These are phyloP conservation scores for Leishmania gerbilli DNA, from an alignment of 208 protist species.

Conservation along the genomic window DNA sequence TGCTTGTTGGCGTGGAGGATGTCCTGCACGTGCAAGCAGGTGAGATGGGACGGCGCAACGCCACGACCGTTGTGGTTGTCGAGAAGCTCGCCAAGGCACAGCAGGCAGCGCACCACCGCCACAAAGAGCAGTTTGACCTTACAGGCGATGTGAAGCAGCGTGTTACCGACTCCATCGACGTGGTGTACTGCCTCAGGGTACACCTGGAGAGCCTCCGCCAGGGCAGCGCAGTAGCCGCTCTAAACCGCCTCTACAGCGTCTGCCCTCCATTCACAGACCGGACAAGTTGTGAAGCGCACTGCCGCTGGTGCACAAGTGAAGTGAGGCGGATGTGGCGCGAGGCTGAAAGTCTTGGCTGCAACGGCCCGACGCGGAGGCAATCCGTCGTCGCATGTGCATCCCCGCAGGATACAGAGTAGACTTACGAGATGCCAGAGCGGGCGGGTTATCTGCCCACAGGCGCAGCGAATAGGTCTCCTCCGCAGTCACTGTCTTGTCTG, in stretches of 20 bases:
- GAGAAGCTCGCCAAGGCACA: conserved; percentile 4
- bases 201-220: not conserved
- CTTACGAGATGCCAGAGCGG: not conserved
- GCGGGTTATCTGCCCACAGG: not conserved
- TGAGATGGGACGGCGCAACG: conserved; percentile 34
- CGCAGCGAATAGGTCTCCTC: conserved; percentile 9
- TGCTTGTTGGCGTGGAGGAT: conserved; percentile 12
- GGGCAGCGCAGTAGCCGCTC: not conserved
- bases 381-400: not conserved
- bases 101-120: conserved; percentile 22
- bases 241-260: not conserved
- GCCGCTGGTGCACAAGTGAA: not conserved
- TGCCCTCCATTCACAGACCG: not conserved
- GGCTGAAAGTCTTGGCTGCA: not conserved
- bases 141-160: conserved; percentile 38
- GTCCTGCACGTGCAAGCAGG: conserved; percentile 33
- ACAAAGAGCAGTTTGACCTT: conserved; percentile 8
- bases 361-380: not conserved
- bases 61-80: conserved; percentile 25
- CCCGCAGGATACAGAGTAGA: not conserved
- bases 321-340: not conserved
- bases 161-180: conserved; percentile 28
- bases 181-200: conserved; percentile 12
- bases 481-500: conserved; percentile 4
- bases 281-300: not conserved